Evolutionary conservation across 2,329 filamentous ascomycete genomes (phyloP).

Genomic region (Fusarium torulosum): DNA sequence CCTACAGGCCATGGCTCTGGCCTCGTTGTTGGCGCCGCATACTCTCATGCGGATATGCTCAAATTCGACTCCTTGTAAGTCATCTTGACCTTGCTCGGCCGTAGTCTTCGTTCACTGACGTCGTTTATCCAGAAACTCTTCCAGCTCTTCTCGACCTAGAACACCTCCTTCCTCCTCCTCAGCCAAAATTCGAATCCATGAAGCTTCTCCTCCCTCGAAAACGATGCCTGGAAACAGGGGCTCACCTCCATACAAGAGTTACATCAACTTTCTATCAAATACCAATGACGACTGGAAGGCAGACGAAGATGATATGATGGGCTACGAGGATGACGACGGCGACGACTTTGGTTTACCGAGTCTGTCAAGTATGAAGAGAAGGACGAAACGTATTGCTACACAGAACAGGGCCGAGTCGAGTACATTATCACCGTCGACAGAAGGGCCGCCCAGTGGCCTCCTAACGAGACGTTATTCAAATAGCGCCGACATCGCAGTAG

Average conservation of each 20-base stretch:
- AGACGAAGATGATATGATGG: conserved; percentile 81
- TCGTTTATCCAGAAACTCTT: conserved; percentile 64
- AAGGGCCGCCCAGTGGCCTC: conserved; percentile 55
- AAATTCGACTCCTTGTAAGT: conserved; percentile 85
- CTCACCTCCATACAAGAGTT: conserved; percentile 75
- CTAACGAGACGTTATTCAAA: conserved; percentile 76
- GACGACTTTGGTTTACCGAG: conserved; percentile 97
- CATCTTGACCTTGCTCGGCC: neutral
- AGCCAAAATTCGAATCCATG: conserved; percentile 62
- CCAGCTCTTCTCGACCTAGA: conserved; percentile 74
- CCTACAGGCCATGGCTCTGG: conserved; percentile 67
- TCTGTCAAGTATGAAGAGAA: conserved; percentile 89
- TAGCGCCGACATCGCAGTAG: conserved; percentile 94
- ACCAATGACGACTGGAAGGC: conserved; percentile 86
- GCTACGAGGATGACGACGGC: conserved; percentile 87
- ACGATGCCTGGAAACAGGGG: conserved; percentile 67
- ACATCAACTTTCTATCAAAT: conserved; percentile 84
- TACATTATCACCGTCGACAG: conserved; percentile 53
- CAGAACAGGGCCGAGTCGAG: conserved; percentile 52
- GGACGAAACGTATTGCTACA: conserved; percentile 67
- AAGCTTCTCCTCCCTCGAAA: conserved; percentile 68
- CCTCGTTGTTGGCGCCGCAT: conserved; percentile 91
- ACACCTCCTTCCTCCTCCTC: conserved; percentile 77
- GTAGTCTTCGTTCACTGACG: conserved; percentile 16
- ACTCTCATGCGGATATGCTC: conserved; percentile 95